Conservation (phyloP, 345 rosid species). For the Boechera divaricarpa region DNA sequence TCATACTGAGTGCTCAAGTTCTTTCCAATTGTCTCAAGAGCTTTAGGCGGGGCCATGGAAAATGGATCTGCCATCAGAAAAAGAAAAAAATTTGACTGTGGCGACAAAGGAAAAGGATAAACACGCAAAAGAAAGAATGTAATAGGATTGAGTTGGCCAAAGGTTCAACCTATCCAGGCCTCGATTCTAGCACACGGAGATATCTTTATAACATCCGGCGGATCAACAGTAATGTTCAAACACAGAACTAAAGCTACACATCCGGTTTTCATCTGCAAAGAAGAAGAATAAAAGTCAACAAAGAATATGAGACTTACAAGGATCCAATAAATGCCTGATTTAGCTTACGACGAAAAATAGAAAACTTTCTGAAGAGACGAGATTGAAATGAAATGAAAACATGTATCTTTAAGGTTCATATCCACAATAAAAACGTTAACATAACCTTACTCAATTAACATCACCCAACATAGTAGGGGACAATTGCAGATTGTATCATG, state of each 20-base stretch:
- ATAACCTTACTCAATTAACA: slow-evolving; percentile 5
- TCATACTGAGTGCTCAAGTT: slow-evolving; percentile 89
- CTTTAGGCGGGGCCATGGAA: slow-evolving; percentile 94
- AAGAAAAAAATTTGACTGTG: not conserved
- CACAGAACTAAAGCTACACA: slow-evolving; percentile 97
- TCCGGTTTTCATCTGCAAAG: slow-evolving; percentile 98
- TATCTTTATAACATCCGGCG: slow-evolving; percentile 99
- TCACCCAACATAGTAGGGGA: slow-evolving; percentile 11
- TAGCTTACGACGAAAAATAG: not conserved
- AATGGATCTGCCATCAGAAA: slow-evolving; percentile 77
- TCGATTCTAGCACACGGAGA: slow-evolving; percentile 99
- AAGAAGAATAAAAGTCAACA: slow-evolving; percentile 31
- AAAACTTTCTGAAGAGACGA: not conserved
- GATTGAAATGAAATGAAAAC: slow-evolving; percentile 12
- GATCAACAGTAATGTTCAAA: slow-evolving; percentile 97
- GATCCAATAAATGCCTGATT: slow-evolving; percentile 11
- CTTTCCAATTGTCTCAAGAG: slow-evolving; percentile 91
- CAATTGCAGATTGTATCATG: slow-evolving; percentile 16
- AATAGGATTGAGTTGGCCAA: slow-evolving; percentile 13
- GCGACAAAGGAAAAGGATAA: not conserved
- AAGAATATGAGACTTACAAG: slow-evolving; percentile 16
- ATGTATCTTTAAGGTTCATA: not conserved
- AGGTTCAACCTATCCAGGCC: slow-evolving; percentile 87
- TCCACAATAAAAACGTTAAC: slow-evolving; percentile 12
- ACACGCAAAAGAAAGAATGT: slow-evolving; percentile 29